Base-by-base conservation (phyloP, 208 protist species). In the Acanthamoeba healyi region DNA sequence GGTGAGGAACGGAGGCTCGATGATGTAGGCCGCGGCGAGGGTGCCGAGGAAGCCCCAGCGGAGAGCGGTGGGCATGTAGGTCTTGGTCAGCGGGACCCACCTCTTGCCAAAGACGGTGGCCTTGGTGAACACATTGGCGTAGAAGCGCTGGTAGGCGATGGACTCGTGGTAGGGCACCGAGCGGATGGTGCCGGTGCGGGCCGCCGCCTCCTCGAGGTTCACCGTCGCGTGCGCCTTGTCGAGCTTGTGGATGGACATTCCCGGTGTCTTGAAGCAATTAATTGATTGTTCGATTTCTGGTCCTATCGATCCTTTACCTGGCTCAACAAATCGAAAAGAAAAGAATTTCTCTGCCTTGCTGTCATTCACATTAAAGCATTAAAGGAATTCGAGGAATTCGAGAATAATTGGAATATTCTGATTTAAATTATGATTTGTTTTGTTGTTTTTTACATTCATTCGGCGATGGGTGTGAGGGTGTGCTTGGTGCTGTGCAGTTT, bases 201-300 rank as follows among this genome's bases (percentile, higher is more conserved):
- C 24, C 12, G 77, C 44, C 26, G 77, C 77, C 77, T 86, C 77
- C 77, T 86, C 77, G 29, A 86, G 77, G 46, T 86, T 86, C 29
- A 86, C 46, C 29, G 77, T 86, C 15, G 77, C 24, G 77, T 86
- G 77, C 26, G 46, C 14, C 77, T 86, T 86, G 77, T 86, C 77
- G 77, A 86, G 77, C 77, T 86, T 86, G 77, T 86, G 77, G 44
- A 86, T 86, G 77, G 77, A 86, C 77, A 86, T 86, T 34, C n/a
- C n/a, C n/a, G n/a, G n/a, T n/a, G n/a, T n/a, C n/a, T n/a, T n/a
- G n/a, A n/a, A n/a, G n/a, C n/a, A n/a, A n/a, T 9, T 61, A 0
- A 12, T 15, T 12, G 54, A 36, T 70, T 17, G 26, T 15, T 70
- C 36, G 29, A 70, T 38, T 22, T 70, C 61, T 70, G 10, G 26